Evolutionary conservation across 371 early-diverging fungal species (phyloP).

Genomic region (Mycotypha africana): DNA sequence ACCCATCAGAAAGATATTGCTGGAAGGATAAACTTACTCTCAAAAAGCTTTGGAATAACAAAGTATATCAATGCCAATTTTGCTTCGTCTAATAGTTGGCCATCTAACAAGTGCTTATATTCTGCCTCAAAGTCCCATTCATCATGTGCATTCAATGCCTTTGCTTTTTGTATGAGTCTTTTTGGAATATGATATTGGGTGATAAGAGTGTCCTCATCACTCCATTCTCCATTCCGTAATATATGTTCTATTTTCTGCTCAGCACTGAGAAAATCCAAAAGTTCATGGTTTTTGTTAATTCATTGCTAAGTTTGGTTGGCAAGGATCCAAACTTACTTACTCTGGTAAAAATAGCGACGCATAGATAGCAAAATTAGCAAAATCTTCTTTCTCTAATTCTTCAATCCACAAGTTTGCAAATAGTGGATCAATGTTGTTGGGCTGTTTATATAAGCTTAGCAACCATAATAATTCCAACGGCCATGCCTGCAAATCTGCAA

Average conservation of each 20-base stretch:
- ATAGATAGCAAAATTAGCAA: conserved; percentile 12
- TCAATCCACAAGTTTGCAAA: conserved; percentile 7
- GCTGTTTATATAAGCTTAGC: conserved; percentile 6
- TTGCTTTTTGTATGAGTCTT: conserved; percentile 2
- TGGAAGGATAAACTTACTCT: conserved; percentile 9
- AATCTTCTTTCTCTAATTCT: conserved; percentile 5
- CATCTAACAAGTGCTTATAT: conserved; percentile 9
- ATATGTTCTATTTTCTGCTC: conserved; percentile 1
- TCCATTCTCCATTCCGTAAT: conserved; percentile 14
- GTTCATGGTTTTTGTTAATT: no score
- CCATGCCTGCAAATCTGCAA: conserved; percentile 7
- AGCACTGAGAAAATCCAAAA: no score
- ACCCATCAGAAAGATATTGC: background rate
- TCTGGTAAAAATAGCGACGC: conserved; percentile 3
- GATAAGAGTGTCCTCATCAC: conserved; percentile 2
- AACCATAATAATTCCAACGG: conserved; percentile 14
- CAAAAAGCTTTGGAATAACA: conserved; percentile 10
- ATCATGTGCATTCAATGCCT: conserved; percentile 20
- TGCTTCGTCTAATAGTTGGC: conserved; percentile 3
- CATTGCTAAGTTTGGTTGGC: no score
- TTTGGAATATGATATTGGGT: conserved; percentile 11
- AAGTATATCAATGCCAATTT: conserved; percentile 8
- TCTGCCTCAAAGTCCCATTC: conserved; percentile 17
- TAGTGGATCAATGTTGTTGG: background rate
- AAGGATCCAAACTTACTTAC: no score